phyloP scores from a whole-genome alignment of 352 stramenopile genomes.

The Aphanomyces invadans region DNA sequence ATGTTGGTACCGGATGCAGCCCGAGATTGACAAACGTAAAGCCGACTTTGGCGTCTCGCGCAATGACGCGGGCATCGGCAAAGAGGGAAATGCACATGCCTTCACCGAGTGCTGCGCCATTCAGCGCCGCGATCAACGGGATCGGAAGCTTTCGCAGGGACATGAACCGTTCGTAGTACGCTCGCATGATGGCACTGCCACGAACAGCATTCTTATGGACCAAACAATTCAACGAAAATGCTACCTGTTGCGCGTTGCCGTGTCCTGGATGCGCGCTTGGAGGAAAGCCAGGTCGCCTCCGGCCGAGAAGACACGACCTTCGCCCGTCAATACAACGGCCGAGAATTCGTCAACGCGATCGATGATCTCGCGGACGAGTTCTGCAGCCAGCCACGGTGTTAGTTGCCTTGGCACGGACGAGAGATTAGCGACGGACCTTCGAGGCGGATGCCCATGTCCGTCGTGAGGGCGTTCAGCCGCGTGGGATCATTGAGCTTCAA shows the following conservation, averaged over 20 bases:
- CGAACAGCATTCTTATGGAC: no score
- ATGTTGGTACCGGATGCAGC: constrained; percentile 49
- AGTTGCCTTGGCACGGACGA: background rate
- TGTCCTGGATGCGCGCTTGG: constrained; percentile 42
- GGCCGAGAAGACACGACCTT: constrained; percentile 74
- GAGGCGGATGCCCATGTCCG: constrained; percentile 60
- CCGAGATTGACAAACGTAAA: constrained; percentile 85
- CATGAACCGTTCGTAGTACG: constrained; percentile 81
- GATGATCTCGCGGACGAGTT: constrained; percentile 45
- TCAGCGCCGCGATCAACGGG: constrained; percentile 77
- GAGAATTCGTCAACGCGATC: constrained; percentile 42
- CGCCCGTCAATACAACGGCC: constrained; percentile 68
- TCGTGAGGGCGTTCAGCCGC: constrained; percentile 82
- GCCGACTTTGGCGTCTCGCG: constrained; percentile 60
- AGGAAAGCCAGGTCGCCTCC: constrained; percentile 83
- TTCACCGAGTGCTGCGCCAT: constrained; percentile 68
- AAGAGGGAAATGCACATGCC: constrained; percentile 77
- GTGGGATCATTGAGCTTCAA: constrained; percentile 66
- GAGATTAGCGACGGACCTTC: constrained; percentile 31
- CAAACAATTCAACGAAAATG: no score
- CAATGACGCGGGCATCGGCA: constrained; percentile 66
- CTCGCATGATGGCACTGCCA: constrained; percentile 56
- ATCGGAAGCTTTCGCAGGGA: constrained; percentile 68
- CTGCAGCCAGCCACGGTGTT: no score
- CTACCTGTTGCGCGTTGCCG: constrained; percentile 65